Base-by-base conservation (phyloP, 164 flowering plant genomes). In the Nelumbo lutea region DNA sequence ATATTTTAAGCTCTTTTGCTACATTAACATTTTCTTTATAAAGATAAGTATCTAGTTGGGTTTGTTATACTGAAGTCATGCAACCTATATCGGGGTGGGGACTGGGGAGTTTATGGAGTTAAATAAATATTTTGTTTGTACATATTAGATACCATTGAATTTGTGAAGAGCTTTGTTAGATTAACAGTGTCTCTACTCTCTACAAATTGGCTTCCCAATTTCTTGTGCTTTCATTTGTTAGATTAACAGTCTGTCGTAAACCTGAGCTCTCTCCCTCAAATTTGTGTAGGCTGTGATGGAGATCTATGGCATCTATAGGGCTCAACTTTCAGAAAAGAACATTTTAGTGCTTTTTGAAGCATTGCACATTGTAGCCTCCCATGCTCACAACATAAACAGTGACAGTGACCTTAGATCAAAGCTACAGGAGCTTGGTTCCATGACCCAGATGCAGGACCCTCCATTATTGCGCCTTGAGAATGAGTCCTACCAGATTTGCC, bases 361-460 rank as follows among this genome's bases (percentile, higher is more conserved):
- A n/a, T 72, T 93, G 80, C 99, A 85, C 73, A 80, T 75, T 3
- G 87, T 88, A 44, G 98, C 96, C 72, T 67, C 79, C 48, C 90
- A 96, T 78, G 97, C 97, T 64, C 98, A 93, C 81, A 75, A 79
- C 81, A 89, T 93, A 74, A 96, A 96, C 73, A 77, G 77, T 58
- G 73, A 86, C 65, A 56, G 72, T 39, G 39, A 69, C 3, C 74
- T 96, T 46, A 90, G 96, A 13, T 65, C 85, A 50, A 93, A 82
- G 89, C 88, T 96, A 13, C 98, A 85, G 68, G 98, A 93, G 73
- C 79, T 93, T 45, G 90, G 87, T 14, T 74, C 97, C 42, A 79
- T 90, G 79, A 89, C 93, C 48, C 96, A 93, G 73, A 86, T 93
- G 93, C 99, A 91, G 78, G 98, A 96, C 59, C 98, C 99, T 60